Evolutionary conservation across 805 yeast species (phyloP), one percentile per base, ranked within the genome.

Genomic region (Naumovozyma baii): DNA sequence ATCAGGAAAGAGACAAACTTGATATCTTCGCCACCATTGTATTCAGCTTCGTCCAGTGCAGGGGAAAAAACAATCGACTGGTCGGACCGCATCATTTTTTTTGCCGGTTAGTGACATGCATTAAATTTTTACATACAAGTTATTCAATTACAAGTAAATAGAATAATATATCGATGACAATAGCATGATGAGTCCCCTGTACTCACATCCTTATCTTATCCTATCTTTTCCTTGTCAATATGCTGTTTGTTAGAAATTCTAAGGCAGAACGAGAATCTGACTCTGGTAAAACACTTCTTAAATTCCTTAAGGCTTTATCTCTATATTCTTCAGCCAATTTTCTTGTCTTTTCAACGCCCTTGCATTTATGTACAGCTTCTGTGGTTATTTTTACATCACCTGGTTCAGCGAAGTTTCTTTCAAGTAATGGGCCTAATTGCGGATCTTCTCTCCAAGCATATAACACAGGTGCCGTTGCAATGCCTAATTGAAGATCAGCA

Each of bases 391-490:
- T 86, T 29, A 90, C 81, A 59, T 92, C 98, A 3, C 94, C 95
- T 1, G 78, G 76, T 41, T 75, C 65, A 34, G 73, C 69, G 61
- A 92, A 92, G 61, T 90, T 86, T 43, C 97, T 74, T 18, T 76
- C 77, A 50, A 92, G 87, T 52, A 90, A 62, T 29, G 76, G 78
- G 2, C 96, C 97, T 36, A 92, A 69, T 42, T 80, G 82, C 0
- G 95, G 94, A 52, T 76, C 78, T 52, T 81, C 76, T 53, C 75
- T 78, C 98, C 98, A 92, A 1, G 98, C 97, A 62, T 73, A 92
- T 39, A 92, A 66, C 2, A 90, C 87, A 1, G 98, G 98, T 0
- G 96, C 97, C 0, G 98, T 92, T 1, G 97, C 97, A 50, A 92
- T 72, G 0, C 98, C 98, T 33, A 92, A 69, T 59, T 88, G 78